Base-by-base conservation (phyloP, 352 stramenopile species). In the Elongisporangium anandrum region DNA sequence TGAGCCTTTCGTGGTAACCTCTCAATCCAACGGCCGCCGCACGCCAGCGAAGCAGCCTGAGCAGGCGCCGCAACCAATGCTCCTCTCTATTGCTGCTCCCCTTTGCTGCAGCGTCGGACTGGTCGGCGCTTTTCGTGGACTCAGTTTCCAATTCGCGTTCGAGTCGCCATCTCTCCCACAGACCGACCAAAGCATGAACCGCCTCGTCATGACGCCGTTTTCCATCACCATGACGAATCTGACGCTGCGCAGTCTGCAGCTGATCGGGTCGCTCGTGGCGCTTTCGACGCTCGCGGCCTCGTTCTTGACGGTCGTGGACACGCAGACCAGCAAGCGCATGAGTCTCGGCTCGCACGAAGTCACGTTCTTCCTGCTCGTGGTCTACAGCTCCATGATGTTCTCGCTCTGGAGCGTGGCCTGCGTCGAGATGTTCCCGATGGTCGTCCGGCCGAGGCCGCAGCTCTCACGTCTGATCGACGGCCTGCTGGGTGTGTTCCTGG, bases 371-470 rank as follows among this genome's bases (percentile, higher is more conserved):
- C 26, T 71, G 51, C 48, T 78, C 15, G 63, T 73, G 16, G 61
- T 63, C 6, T 73, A 65, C 41, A 71, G 65, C 5, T 54, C 62
- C 20, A 24, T 65, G 22, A 20, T 65, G 52, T 73, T 73, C 58
- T 63, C 69, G 2, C 57, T 54, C 8, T 68, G 52, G 2, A 65
- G 71, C 20, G 16, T 77, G 13, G 12, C 59, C 23, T 53, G 63
- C 0, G 57, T 73, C 10, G 69, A 85, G 34, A 45, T 81, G 3
- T 72, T 76, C 50, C 66, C 63, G 7, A 48, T 80, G 45, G 62
- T 69, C 6, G 23, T 63, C 2, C 65, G 74, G 23, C 74, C 74
- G 24, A 51, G 57, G 39, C 50, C 64, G 20, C 23, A 64, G 15
- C 24, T 83, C 22, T 69, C 66, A 7, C 72, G 67, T 48, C 19